These are phyloP conservation scores for Sicyos edulis DNA, from an alignment of 306 rosid species.

Conservation along the genomic window DNA sequence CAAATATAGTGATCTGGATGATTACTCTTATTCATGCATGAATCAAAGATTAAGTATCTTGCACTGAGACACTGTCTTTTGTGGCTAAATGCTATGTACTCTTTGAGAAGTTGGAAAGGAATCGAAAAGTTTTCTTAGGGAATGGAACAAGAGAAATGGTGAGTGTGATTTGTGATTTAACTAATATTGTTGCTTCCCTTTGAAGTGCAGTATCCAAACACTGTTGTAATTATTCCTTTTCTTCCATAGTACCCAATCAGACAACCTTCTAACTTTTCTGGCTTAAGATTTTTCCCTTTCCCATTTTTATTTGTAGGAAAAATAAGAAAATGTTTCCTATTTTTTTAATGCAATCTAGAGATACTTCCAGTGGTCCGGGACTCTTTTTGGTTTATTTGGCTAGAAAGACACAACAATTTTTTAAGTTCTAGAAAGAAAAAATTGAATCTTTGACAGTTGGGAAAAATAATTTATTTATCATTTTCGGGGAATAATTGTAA, in stretches of 20 bases:
- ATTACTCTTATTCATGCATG: not conserved
- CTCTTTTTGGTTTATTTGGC: not conserved
- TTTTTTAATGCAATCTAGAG: not conserved
- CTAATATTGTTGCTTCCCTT: not conserved
- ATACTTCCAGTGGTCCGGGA: not conserved
- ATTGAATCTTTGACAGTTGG: not conserved
- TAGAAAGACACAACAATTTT: not conserved
- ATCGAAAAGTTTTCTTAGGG: not conserved
- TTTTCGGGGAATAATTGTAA: not conserved
- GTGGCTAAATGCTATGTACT: conserved; percentile 10
- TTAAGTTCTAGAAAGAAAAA: not conserved
- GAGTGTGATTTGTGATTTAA: not conserved
- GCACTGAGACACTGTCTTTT: not conserved
- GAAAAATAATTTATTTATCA: not conserved
- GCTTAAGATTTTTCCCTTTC: not conserved
- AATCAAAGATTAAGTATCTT: not conserved
- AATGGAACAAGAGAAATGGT: not conserved
- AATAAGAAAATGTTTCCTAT: not conserved
- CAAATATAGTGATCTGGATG: not conserved
- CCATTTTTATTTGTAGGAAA: not conserved
- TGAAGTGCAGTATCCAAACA: not conserved
- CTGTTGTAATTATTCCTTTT: not conserved
- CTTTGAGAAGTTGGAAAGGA: not conserved
- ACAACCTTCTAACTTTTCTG: not conserved
- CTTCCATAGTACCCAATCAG: not conserved